phyloP scores from a whole-genome alignment of 2,329 filamentous ascomycete genomes.

The Clarireedia sp. region DNA sequence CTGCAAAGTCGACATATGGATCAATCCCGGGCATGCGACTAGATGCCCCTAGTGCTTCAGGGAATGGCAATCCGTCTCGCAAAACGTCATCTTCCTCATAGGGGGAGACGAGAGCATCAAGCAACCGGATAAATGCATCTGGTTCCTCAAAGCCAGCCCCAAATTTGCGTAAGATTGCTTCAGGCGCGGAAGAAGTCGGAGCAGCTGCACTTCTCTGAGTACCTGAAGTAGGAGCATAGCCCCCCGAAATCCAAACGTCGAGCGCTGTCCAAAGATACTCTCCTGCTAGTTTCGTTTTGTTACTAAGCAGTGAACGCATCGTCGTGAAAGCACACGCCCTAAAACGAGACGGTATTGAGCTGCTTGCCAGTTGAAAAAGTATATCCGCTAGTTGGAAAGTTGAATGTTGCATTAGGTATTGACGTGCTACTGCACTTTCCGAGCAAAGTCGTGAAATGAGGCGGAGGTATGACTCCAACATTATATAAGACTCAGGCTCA shows the following conservation, averaged over 20 bases:
- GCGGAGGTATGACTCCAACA: conserved; percentile 90
- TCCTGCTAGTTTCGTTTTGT: conserved; percentile 61
- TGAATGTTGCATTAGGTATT: conserved; percentile 61
- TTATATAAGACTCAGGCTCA: conserved; percentile 89
- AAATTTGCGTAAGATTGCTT: conserved; percentile 65
- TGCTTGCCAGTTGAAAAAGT: conserved; percentile 71
- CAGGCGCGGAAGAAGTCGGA: conserved; percentile 37
- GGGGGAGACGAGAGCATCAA: conserved; percentile 65
- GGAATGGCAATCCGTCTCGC: conserved; percentile 75
- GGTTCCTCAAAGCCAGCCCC: conserved; percentile 77
- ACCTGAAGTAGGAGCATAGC: conserved; percentile 38
- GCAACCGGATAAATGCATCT: conserved; percentile 71
- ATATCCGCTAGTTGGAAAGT: conserved; percentile 64
- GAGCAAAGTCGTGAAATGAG: conserved; percentile 75
- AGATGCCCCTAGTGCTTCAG: conserved; percentile 71
- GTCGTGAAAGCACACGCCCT: conserved; percentile 78
- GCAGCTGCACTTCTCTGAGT: conserved; percentile 30
- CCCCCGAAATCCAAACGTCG: conserved; percentile 70
- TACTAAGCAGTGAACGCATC: conserved; percentile 64
- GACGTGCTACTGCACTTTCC: conserved; percentile 63
- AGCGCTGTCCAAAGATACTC: conserved; percentile 72
- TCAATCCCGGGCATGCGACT: conserved; percentile 82
- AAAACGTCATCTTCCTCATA: conserved; percentile 51
- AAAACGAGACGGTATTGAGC: conserved; percentile 66
- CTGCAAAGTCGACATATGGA: conserved; percentile 82